Evolutionary conservation across 2,329 filamentous ascomycete genomes (phyloP).

Genomic region (Talaromyces albobiverticillius): DNA sequence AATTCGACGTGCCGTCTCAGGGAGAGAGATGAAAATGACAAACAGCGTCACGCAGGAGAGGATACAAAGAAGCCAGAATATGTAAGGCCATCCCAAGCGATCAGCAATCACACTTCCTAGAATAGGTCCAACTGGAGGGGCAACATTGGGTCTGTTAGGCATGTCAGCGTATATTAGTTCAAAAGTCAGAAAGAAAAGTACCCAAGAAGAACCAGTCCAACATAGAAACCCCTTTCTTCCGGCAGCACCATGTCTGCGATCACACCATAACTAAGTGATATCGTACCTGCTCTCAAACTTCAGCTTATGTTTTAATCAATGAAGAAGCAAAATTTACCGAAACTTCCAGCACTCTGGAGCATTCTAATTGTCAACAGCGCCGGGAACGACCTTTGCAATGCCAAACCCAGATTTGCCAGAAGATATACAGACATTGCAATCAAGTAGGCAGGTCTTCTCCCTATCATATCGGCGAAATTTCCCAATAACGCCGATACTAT

Average conservation of each 20-base stretch:
- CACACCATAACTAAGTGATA: conserved; percentile 26
- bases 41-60: conserved; percentile 34
- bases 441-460: conserved; percentile 46
- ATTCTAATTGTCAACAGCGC: conserved; percentile 46
- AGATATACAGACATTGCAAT: conserved; percentile 49
- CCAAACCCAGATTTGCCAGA: conserved; percentile 46
- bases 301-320: background rate
- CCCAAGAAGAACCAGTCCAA: conserved; percentile 24
- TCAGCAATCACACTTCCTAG: conserved; percentile 38
- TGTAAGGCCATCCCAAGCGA: conserved; percentile 36
- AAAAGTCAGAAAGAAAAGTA: background rate
- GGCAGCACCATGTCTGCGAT: conserved; percentile 41
- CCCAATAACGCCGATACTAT: conserved; percentile 51
- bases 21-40: conserved; percentile 40
- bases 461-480: conserved; percentile 47
- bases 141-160: conserved; percentile 31
- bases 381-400: conserved; percentile 42
- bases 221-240: conserved; percentile 38
- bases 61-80: conserved; percentile 44
- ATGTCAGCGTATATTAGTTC: background rate
- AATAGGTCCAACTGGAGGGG: conserved; percentile 46
- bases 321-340: conserved; percentile 39
- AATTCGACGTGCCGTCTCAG: conserved; percentile 39
- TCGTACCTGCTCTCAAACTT: background rate
- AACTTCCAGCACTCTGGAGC: conserved; percentile 49